Percentiles rank a stretch among this genome's conserved stretches.
Conservation (phyloP, 2,329 filamentous ascomycete genomes). For the Teratosphaeria epicoccoides region DNA sequence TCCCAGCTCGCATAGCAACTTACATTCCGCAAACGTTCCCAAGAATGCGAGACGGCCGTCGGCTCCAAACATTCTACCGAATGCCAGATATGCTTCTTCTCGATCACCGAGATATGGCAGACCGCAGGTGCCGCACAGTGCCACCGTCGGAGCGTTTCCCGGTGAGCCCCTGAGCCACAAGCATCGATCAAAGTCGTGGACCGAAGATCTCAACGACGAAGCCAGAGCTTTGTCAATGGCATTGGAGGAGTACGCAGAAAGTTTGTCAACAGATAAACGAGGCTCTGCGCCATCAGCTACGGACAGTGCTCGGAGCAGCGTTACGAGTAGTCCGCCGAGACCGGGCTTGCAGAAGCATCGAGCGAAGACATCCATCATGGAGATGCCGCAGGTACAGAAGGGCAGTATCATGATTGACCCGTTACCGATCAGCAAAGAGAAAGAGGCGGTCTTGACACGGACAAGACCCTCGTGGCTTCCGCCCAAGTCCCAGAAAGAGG, state of each 20-base stretch:
- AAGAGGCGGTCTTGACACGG: constrained; percentile 69
- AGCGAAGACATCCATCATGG: constrained; percentile 27
- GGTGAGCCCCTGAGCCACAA: constrained; percentile 17
- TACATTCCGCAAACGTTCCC: constrained; percentile 26
- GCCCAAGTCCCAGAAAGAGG: constrained; percentile 80
- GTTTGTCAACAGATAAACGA: constrained; percentile 35
- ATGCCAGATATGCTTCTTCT: constrained; percentile 14
- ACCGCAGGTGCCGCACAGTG: constrained; percentile 21
- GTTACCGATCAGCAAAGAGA: constrained; percentile 73
- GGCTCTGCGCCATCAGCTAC: constrained; percentile 6
- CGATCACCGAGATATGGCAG: constrained; percentile 21
- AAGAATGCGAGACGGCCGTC: constrained; percentile 26
- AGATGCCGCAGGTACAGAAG: constrained; percentile 51
- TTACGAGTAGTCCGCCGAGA: constrained; percentile 16
- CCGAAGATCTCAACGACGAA: constrained; percentile 58
- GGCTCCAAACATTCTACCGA: constrained; percentile 15
- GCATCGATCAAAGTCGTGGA: constrained; percentile 58
- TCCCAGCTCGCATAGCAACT: constrained; percentile 9
- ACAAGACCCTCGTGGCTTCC: constrained; percentile 74
- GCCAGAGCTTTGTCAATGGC: constrained; percentile 66
- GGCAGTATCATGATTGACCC: constrained; percentile 78
- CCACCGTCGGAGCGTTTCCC: constrained; percentile 19
- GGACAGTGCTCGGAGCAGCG: constrained; percentile 5
- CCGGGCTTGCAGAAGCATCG: constrained; percentile 14
- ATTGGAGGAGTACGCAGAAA: constrained; percentile 64